Evolutionary conservation across 768 basidiomycete genomes (phyloP), one percentile per base, ranked within the genome.

Genomic region (Daedaleopsis sinensis): DNA sequence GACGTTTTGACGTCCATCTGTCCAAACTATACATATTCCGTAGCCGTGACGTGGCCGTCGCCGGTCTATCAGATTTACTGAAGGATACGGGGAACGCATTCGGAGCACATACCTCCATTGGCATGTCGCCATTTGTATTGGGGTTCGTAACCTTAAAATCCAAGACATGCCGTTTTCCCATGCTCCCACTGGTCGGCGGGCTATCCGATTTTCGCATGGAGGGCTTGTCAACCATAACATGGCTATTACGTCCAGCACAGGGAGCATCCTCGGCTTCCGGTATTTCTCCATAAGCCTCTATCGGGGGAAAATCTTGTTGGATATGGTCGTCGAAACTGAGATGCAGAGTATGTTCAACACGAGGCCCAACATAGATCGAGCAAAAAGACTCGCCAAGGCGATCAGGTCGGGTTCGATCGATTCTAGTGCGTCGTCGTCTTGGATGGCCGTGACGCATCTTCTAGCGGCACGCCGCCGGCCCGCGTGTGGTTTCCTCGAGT

Each of bases 121-220:
- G 55, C 18, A 49, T 55, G 44, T 57, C 47, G 56, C 59, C 18
- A 52, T 55, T 58, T 61, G 56, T 53, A 58, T 57, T 58, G 64
- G 48, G 47, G 52, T 61, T 37, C 44, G 51, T 60, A 65, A 61
- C 59, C 64, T 65, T 65, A 65, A 58, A 19, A 27, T 16, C 19
- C 36, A 16, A 59, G 57, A 51, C 48, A 43, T 37, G 24, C 37
- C 32, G 38, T 16, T 55, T 64, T 65, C 64, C 64, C 64, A 65
- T 65, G 64, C 59, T 58, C 59, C 56, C 49, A 63, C 63, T 57
- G 63, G 55, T 37, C 58, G 50, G 52, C 48, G 39, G 46, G 37
- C 59, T 52, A 57, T 60, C 59, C 50, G 59, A 57, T 65, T 55
- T 65, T 65, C 64, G 59, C 59, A 61, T 53, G 56, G 58, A 44